A percentile compares a stretch with the other conserved stretches of the same genome.
Conservation (phyloP, 441 rosid species). For the Gossypium lobatum region DNA sequence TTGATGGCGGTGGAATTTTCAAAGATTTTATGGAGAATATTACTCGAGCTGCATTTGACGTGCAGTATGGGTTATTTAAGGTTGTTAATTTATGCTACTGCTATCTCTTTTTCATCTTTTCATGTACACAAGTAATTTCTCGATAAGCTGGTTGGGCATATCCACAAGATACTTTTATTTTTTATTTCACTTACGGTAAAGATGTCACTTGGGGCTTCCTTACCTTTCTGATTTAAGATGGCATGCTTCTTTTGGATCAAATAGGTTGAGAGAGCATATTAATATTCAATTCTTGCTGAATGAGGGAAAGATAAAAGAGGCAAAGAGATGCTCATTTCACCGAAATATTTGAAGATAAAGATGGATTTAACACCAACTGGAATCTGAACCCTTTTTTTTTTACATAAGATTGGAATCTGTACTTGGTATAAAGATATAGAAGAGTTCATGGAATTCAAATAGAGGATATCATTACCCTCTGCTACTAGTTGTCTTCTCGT, state of each 20-base stretch:
- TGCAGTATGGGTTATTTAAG: conserved; percentile 98
- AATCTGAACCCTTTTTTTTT: not conserved
- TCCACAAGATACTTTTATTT: not conserved
- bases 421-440: not conserved
- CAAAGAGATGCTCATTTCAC: not conserved
- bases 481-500: not conserved
- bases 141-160: conserved; percentile 9
- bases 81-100: no score
- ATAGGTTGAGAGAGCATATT: not conserved
- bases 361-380: not conserved
- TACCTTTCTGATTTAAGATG: conserved; percentile 4
- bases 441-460: not conserved
- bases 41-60: conserved; percentile 93
- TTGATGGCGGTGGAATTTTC: conserved; percentile 99
- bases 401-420: not conserved
- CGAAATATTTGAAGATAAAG: not conserved
- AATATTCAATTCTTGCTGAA: conserved; percentile 1
- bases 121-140: no score
- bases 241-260: not conserved
- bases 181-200: not conserved
- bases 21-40: conserved; percentile 99
- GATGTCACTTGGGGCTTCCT: not conserved
- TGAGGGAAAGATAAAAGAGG: not conserved
- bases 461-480: not conserved
- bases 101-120: no score